These are phyloP conservation scores for Candida ponderosae DNA, from an alignment of 805 yeast genomes.

Conservation along the genomic window DNA sequence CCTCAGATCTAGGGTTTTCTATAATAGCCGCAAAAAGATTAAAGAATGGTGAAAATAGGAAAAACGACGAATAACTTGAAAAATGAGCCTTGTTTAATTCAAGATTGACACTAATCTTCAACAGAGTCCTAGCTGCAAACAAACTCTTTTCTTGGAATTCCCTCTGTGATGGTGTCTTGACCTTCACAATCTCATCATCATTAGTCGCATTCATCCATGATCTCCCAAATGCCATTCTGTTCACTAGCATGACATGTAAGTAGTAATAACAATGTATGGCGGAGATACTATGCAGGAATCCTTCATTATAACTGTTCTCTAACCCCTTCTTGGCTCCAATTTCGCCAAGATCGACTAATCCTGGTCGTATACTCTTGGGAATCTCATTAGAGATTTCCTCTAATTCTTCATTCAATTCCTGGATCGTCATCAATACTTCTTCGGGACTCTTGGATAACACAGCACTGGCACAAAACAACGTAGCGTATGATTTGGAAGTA, in stretches of 20 bases:
- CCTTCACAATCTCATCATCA: background rate
- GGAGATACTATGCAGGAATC: slow-evolving; percentile 3
- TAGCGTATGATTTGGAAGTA: slow-evolving; percentile 10
- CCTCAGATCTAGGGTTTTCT: slow-evolving; percentile 12
- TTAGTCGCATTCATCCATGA: slow-evolving; percentile 15
- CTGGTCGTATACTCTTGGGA: slow-evolving; percentile 11
- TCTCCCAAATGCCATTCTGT: slow-evolving; percentile 20
- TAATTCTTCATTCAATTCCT: slow-evolving; percentile 8
- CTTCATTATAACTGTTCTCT: background rate
- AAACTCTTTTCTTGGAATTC: slow-evolving; percentile 12
- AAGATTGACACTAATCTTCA: slow-evolving; percentile 5
- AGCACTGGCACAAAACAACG: slow-evolving; percentile 14
- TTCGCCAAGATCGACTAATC: background rate
- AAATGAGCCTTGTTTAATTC: slow-evolving; percentile 5
- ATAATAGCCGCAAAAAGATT: slow-evolving; percentile 13
- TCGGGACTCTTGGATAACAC: slow-evolving; percentile 8
- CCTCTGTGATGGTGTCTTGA: slow-evolving; percentile 8
- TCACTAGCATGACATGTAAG: slow-evolving; percentile 12
- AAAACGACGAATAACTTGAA: slow-evolving; percentile 4
- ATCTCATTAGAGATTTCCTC: slow-evolving; percentile 7
- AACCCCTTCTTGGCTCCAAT: background rate
- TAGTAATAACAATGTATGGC: slow-evolving; percentile 13
- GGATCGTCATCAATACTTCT: slow-evolving; percentile 12
- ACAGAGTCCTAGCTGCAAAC: slow-evolving; percentile 12
- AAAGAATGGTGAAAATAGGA: background rate